Base-by-base conservation (phyloP, 352 stramenopile genomes). In the Phytophthora gonapodyides region DNA sequence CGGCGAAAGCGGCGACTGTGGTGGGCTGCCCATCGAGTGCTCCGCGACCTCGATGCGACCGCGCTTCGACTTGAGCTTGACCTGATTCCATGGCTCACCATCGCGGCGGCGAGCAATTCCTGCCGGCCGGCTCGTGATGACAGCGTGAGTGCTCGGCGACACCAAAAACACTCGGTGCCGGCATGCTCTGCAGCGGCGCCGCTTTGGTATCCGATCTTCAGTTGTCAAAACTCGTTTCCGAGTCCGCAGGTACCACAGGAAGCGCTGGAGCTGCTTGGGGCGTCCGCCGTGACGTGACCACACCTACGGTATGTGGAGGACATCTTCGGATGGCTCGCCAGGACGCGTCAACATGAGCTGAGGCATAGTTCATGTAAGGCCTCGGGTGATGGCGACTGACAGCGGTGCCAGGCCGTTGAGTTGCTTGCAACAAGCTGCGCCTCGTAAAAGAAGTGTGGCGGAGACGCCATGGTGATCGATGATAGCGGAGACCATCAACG, bases 41-140 rank as follows among this genome's bases (percentile, higher is more conserved):
- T 30, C 24, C 24, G 24, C 35, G 16, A 49, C 48, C 41, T 41
- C 16, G 37, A 57, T 7, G 27, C 27, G 27, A 31, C 27, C 27
- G 27, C 35, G 27, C 27, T 19, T 58, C 36, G n/a, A 55, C 49
- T 48, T 41, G 50, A 63, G 10, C 34, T 62, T 61, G 50, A 72
- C 35, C 52, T 72, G 46, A 68, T 68, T 68, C 46, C 35, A 37
- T 53, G 44, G 41, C 61, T 74, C 66, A 75, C 67, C 62, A 75
- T 75, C 67, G 49, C 35, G 27, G n/a, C 43, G 57, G 65, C 65
- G 62, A 62, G 67, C 67, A 72, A 75, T 69, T 75, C 67, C 43
- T 70, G 8, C 9, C 43, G 34, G 8, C 9, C 46, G 34, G 66
- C 61, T 69, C 34, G 12, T 62, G 49, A 59, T 66, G 10, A 67